These are phyloP conservation scores for Candida nemodendra DNA, from an alignment of 805 yeast species.

Conservation along the genomic window DNA sequence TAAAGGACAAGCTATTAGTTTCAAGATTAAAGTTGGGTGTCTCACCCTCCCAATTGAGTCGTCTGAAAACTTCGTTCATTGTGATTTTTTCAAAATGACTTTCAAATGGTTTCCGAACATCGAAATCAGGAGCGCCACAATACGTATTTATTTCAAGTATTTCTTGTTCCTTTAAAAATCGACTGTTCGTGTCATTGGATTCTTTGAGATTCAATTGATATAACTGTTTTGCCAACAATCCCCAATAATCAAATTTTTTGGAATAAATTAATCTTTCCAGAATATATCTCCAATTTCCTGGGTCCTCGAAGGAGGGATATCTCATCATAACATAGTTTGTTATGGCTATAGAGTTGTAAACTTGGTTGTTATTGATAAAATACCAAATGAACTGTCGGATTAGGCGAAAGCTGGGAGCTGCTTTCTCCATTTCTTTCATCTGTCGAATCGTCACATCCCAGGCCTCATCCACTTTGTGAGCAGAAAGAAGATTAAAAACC, in stretches of 20 bases:
- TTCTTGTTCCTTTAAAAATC: slow-evolving; percentile 5
- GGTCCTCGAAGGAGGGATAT: slow-evolving; percentile 11
- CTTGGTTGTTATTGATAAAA: slow-evolving; percentile 10
- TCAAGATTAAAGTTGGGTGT: slow-evolving; percentile 11
- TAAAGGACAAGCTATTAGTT: slow-evolving; percentile 7
- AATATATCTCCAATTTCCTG: slow-evolving; percentile 8
- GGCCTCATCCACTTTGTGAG: slow-evolving; percentile 7
- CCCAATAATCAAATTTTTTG: slow-evolving; percentile 11
- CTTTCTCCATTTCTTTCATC: slow-evolving; percentile 1
- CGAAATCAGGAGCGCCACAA: slow-evolving; percentile 8
- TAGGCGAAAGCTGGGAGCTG: slow-evolving; percentile 10
- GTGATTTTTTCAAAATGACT: slow-evolving; percentile 11
- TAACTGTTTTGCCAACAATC: slow-evolving; percentile 13
- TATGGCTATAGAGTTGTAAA: slow-evolving; percentile 17
- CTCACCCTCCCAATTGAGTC: slow-evolving; percentile 12
- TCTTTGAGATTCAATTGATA: slow-evolving; percentile 10
- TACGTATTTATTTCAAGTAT: slow-evolving; percentile 7
- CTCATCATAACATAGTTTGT: slow-evolving; percentile 7
- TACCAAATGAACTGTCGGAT: slow-evolving; percentile 11
- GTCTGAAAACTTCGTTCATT: slow-evolving; percentile 11
- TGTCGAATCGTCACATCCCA: slow-evolving; percentile 9
- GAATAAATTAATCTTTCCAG: slow-evolving; percentile 2
- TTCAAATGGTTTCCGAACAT: slow-evolving; percentile 13
- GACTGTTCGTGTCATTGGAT: no score
- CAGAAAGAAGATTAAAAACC: slow-evolving; percentile 3